Evolutionary conservation across 2,329 filamentous ascomycete species (phyloP).

Genomic region (Sphaerulina vaccinii): DNA sequence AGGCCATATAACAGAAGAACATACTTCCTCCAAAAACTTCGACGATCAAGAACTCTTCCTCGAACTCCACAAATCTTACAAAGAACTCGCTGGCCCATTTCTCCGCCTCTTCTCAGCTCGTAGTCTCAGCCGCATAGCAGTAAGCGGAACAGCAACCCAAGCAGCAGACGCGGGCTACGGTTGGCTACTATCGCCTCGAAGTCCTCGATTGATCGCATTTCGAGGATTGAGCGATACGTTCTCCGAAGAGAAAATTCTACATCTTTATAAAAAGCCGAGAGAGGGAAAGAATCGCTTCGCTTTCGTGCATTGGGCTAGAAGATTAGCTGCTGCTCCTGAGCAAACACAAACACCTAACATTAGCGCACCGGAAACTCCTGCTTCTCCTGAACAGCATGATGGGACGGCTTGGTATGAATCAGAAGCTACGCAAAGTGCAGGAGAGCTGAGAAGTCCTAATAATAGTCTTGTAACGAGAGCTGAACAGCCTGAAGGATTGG

Average conservation of each 20-base stretch:
- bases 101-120: slow-evolving; percentile 36
- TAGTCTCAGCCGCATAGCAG: slow-evolving; percentile 32
- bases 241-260: slow-evolving; percentile 42
- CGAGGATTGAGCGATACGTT: slow-evolving; percentile 38
- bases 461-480: slow-evolving; percentile 18
- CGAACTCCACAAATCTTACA: slow-evolving; percentile 31
- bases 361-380: no score
- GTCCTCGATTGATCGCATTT: slow-evolving; percentile 33
- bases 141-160: slow-evolving; percentile 29
- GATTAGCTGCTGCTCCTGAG: slow-evolving; percentile 29
- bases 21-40: slow-evolving; percentile 25
- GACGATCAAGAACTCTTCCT: slow-evolving; percentile 39
- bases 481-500: slow-evolving; percentile 37
- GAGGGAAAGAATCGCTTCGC: slow-evolving; percentile 43
- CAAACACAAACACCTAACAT: no score
- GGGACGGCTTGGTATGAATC: slow-evolving; percentile 2
- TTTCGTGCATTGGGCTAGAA: slow-evolving; percentile 47
- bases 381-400: slow-evolving; percentile 12
- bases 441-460: neutral
- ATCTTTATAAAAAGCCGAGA: slow-evolving; percentile 40
- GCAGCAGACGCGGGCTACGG: slow-evolving; percentile 33
- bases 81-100: slow-evolving; percentile 26
- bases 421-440: neutral
- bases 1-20: slow-evolving; percentile 8
- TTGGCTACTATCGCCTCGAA: slow-evolving; percentile 31